Evolutionary conservation across 169 alveolate species (phyloP), one percentile per base, ranked within the genome.

Genomic region (Perkinsus marinus): DNA sequence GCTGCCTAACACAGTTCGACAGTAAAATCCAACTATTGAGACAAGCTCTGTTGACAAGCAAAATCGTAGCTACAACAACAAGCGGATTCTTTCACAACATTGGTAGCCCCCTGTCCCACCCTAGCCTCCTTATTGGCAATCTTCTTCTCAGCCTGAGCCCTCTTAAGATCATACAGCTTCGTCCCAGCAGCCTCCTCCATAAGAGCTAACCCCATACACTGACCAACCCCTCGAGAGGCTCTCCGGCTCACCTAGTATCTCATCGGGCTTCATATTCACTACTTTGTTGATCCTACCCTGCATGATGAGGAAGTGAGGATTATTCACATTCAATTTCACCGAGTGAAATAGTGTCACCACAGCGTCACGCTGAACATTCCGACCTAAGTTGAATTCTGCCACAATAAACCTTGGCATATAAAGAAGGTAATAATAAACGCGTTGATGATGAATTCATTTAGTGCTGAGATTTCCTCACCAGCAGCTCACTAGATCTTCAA

Each of bases 121-220:
- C 46, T 98, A 90, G 93, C 96, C 90, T 98, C 98, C 93, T 98
- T 98, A 92, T 98, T 97, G 90, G 95, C 94, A 68, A 98, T 97
- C 39, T 97, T 94, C 91, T 95, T 97, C 93, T 96, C 93, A 10
- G 99, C 96, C 91, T 97, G 98, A 68, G 98, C 98, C 92, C 98
- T 96, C 96, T 98, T 98, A 91, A 95, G 96, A 93, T 98, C 99
- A 94, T 97, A 99, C 90, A 98, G 94, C 92, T 98, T 96, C 38
- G 99, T 98, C 37, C 99, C 99, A 3, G 99, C 98, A 0, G 99
- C 99, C 95, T 99, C 99, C 95, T 98, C 99, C 39, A 99, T 95
- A 93, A 98, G 94, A 41, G 46, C 46, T 41, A 10, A 41, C 46
- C 10, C 46, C 46, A 41, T 6, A 3, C 46, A 10, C 46, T 41